Conservation (phyloP, 768 basidiomycete genomes). For the Chalciporus chontae region DNA sequence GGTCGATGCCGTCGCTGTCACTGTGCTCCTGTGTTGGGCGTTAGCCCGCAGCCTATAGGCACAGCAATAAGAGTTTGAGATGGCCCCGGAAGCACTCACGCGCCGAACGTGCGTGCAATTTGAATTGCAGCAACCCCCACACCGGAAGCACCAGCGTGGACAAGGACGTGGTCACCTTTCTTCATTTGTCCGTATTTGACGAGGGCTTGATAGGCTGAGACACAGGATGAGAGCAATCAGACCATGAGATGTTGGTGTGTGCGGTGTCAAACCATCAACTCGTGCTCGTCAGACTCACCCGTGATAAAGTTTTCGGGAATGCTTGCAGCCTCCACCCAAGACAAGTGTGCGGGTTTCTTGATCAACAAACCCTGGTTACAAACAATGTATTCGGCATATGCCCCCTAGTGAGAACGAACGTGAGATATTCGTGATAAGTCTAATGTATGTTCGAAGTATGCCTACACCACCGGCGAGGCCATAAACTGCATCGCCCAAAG, state of each 20-base stretch:
- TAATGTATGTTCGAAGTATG: conserved; percentile 2
- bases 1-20: conserved; percentile 85
- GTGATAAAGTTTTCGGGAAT: conserved; percentile 89
- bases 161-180: conserved; percentile 68
- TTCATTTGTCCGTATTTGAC: conserved; percentile 68
- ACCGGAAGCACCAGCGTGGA: conserved; percentile 91
- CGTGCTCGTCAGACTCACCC: conserved; percentile 41
- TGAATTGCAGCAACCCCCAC: conserved; percentile 89
- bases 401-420: conserved; percentile 51
- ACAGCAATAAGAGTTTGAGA: conserved; percentile 3
- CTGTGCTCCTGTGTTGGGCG: conserved; percentile 45
- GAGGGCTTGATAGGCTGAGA: conserved; percentile 57
- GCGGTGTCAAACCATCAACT: conserved; percentile 11
- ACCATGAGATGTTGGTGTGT: too few species aligned
- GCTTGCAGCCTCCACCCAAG: conserved; percentile 82
- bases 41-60: conserved; percentile 4
- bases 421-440: neutral
- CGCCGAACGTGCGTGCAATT: conserved; percentile 68
- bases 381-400: conserved; percentile 85
- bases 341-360: conserved; percentile 68
- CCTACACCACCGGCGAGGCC: conserved; percentile 79
- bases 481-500: conserved; percentile 67
- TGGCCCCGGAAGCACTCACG: conserved; percentile 46
- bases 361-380: conserved; percentile 64
- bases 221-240: conserved; percentile 4